Evolutionary conservation across 352 stramenopile genomes (phyloP).

Genomic region (Pythium phragmitis): DNA sequence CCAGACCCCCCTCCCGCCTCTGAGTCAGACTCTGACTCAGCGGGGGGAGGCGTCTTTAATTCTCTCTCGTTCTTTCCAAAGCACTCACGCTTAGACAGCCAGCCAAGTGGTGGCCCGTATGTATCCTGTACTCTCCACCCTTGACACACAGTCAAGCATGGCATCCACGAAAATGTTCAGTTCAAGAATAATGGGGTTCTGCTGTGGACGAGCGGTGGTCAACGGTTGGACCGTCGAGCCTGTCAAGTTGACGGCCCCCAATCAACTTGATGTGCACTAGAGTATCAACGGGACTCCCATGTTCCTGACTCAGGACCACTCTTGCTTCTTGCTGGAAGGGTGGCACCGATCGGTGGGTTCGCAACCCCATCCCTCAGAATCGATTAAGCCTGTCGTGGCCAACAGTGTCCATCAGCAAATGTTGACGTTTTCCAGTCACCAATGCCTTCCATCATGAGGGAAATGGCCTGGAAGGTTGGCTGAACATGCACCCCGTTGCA

Average conservation of each 20-base stretch:
- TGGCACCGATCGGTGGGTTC: slow-evolving; percentile 7
- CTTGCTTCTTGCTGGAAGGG: slow-evolving; percentile 5
- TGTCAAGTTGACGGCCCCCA: too few relatives aligned
- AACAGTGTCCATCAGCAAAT: too few relatives aligned
- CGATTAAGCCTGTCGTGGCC: background rate
- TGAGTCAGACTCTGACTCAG: too few relatives aligned
- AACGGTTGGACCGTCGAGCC: background rate
- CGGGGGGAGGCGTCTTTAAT: too few relatives aligned
- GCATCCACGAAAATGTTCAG: background rate
- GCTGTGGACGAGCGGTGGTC: background rate
- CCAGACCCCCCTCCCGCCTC: background rate
- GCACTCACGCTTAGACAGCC: too few relatives aligned
- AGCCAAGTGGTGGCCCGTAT: too few relatives aligned
- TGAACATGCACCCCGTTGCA: background rate
- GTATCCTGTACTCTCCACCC: too few relatives aligned
- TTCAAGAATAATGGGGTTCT: background rate
- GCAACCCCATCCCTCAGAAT: slow-evolving; percentile 1
- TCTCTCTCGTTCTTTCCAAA: too few relatives aligned
- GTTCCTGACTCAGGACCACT: background rate
- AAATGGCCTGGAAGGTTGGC: background rate
- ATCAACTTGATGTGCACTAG: background rate
- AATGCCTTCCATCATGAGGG: slow-evolving; percentile 3
- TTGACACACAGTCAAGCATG: too few relatives aligned
- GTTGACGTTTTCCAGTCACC: too few relatives aligned
- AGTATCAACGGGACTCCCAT: too few relatives aligned